Evolutionary conservation across 2,329 filamentous ascomycete genomes (phyloP).

Genomic region (Colletotrichum scovillei): DNA sequence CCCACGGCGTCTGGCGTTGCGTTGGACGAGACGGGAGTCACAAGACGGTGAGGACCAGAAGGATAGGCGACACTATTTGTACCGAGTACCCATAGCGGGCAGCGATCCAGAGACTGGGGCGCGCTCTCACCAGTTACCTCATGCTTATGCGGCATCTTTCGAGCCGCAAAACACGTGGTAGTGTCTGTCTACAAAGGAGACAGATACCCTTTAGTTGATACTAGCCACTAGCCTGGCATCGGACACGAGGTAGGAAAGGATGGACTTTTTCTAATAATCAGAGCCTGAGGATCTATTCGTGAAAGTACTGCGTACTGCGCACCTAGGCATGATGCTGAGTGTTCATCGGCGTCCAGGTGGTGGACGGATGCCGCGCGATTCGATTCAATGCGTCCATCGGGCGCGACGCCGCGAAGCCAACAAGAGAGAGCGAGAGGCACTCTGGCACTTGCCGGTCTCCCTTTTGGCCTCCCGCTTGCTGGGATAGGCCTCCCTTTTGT

Average conservation of each 20-base stretch:
- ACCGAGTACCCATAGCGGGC: background rate
- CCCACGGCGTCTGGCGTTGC: background rate
- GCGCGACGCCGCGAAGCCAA: background rate
- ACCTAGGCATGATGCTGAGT: background rate
- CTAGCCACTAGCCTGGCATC: background rate
- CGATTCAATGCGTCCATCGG: background rate
- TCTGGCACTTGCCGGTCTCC: slow-evolving; percentile 1
- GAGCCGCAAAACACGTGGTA: background rate
- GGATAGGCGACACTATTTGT: slow-evolving; percentile 4
- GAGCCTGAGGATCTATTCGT: too few species aligned
- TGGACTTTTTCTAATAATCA: background rate
- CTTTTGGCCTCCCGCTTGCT: slow-evolving; percentile 9
- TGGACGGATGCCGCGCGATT: background rate
- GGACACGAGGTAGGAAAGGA: background rate
- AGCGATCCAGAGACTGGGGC: background rate
- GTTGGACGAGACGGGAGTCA: background rate
- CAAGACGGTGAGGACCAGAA: slow-evolving; percentile 19
- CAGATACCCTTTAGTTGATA: background rate
- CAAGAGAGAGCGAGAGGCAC: background rate
- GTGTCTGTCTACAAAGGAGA: background rate
- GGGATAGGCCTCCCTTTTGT: slow-evolving; percentile 18
- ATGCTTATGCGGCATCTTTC: background rate
- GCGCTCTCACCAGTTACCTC: background rate
- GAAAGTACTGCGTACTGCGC: too few species aligned
- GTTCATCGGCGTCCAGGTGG: background rate